Evolutionary conservation across 1,139 yeast species (phyloP).

Genomic region (Entelexis paramagnoliae): DNA sequence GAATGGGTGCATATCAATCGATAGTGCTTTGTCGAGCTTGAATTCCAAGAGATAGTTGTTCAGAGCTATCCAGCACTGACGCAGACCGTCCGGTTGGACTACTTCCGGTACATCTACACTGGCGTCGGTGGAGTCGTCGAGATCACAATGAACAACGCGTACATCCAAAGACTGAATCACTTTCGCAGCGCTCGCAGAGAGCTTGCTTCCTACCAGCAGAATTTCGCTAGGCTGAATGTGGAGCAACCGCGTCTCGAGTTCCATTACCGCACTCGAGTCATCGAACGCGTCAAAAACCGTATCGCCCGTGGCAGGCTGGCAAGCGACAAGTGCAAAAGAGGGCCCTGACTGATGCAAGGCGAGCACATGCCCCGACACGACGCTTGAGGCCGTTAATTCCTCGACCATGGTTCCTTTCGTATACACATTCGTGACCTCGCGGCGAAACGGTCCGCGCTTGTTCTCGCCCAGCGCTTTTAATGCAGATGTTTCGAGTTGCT

Average conservation of each 20-base stretch:
- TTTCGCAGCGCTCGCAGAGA: conserved; percentile 6
- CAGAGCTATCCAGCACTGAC: conserved; percentile 42
- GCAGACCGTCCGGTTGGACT: conserved; percentile 25
- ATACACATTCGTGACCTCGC: conserved; percentile 62
- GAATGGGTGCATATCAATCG: conserved; percentile 40
- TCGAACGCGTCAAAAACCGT: conserved; percentile 57
- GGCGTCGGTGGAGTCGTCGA: neutral
- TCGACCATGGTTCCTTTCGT: conserved; percentile 80
- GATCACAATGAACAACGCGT: conserved; percentile 1
- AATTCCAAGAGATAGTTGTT: conserved; percentile 52
- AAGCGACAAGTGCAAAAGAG: conserved; percentile 46
- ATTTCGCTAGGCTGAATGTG: conserved; percentile 73
- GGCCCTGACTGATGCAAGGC: conserved; percentile 16
- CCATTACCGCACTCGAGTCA: conserved; percentile 45
- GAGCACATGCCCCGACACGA: conserved; percentile 26
- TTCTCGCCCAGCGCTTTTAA: conserved; percentile 44
- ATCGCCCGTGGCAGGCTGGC: conserved; percentile 71
- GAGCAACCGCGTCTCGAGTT: conserved; percentile 60
- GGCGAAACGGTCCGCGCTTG: conserved; percentile 47
- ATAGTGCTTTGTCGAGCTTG: conserved; percentile 43
- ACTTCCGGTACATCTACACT: neutral
- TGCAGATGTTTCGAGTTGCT: conserved; percentile 75
- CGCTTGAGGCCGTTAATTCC: conserved; percentile 30
- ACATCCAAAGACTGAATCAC: conserved; percentile 14
- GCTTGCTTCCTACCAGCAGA: conserved; percentile 35